Evolutionary conservation across 306 rosid species (phyloP), one percentile per base, ranked within the genome.

Genomic region (Chamaecrista fasciculata): DNA sequence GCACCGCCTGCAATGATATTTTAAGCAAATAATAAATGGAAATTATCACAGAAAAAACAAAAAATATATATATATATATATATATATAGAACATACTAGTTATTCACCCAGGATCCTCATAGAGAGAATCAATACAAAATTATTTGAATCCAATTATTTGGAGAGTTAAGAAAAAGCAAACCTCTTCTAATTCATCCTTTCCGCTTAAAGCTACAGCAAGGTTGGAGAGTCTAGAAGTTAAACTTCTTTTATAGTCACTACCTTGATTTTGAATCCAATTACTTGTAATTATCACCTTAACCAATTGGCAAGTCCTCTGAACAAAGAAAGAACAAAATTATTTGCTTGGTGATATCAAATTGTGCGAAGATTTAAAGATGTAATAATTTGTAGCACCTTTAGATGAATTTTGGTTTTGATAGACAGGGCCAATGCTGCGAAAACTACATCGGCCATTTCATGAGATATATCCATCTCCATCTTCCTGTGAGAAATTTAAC

Each of bases 341-440:
- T n/a, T n/a, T n/a, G n/a, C n/a, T n/a, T n/a, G n/a, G n/a, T n/a
- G 69, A 11, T 21, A 53, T 58, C 62, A 37, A 28, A 52, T 29
- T 67, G 51, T 50, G 28, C 50, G 40, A 55, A 75, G 70, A 56
- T 46, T 62, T 57, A 67, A 55, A 19, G 66, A 60, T 3, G 42
- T 28, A 26, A 66, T 25, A 63, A 59, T 53, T 43, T 53, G 33
- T 34, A 61, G 71, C 75, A 93, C 98, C 98, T 90, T 70, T 47
- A 82, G 66, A 56, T 83, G 71, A 64, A 76, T 83, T 59, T 76
- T 87, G 50, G 81, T 82, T 83, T 82, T 81, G 67, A 85, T 67
- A 55, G 96, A 83, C 60, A 93, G 74, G 57, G 84, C 85, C 81
- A 86, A 88, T 69, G 90, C 78, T 2, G 97, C 97, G 16, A 82